Conservation (phyloP, 1,284 basidiomycete species). For the Sporisorium graminicola region DNA sequence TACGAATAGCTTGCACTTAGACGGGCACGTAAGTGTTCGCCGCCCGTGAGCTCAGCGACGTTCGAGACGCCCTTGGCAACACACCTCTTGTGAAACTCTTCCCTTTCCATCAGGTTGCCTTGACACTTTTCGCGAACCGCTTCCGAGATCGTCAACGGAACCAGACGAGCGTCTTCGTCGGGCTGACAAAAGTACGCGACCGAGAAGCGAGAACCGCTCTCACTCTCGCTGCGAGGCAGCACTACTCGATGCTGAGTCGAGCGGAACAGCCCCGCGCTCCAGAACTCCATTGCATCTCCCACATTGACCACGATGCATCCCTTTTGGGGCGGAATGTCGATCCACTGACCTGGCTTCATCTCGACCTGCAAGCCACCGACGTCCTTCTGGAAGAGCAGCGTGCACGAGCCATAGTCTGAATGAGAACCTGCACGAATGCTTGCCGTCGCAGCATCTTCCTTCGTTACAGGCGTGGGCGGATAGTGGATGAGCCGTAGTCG, state of each 20-base stretch:
- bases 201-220: conserved; percentile 53
- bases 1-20: conserved; percentile 29
- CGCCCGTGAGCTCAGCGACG: conserved; percentile 42
- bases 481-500: conserved; percentile 62
- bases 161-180: conserved; percentile 48
- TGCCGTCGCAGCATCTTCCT: not conserved
- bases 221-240: conserved; percentile 42
- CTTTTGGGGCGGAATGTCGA: conserved; percentile 81
- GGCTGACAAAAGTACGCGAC: conserved; percentile 64
- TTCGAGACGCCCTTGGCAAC: conserved; percentile 43
- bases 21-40: conserved; percentile 48
- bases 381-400: conserved; percentile 85
- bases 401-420: conserved; percentile 83
- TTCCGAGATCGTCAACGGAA: conserved; percentile 29
- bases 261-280: conserved; percentile 53
- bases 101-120: conserved; percentile 25
- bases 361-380: conserved; percentile 84
- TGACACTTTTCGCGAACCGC: conserved; percentile 13
- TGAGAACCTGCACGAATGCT: conserved; percentile 60
- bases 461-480: conserved; percentile 42
- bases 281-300: conserved; percentile 77
- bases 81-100: conserved; percentile 30
- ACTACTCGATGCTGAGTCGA: conserved; percentile 62
- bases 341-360: conserved; percentile 70
- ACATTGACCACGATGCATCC: conserved; percentile 86